These are phyloP conservation scores for Aspergillus fructus DNA, from an alignment of 2,329 filamentous ascomycete genomes.

Conservation along the genomic window DNA sequence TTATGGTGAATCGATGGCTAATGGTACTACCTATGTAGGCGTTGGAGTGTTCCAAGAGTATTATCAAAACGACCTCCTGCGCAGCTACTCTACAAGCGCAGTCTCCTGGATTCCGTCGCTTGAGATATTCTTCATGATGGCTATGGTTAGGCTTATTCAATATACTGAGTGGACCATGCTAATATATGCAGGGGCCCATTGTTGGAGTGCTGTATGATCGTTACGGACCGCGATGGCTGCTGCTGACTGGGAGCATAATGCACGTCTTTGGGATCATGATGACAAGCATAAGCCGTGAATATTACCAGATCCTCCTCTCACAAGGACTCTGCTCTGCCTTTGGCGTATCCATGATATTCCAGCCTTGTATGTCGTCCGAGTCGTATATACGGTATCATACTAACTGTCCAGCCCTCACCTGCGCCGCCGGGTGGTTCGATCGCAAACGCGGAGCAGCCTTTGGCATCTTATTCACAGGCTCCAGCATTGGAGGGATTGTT, in stretches of 20 bases:
- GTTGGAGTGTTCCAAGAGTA: slow-evolving; percentile 16
- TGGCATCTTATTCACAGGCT: slow-evolving; percentile 54
- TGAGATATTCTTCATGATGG: slow-evolving; percentile 16
- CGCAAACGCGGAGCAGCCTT: slow-evolving; percentile 50
- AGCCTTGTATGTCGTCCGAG: slow-evolving; percentile 27
- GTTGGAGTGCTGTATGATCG: slow-evolving; percentile 65
- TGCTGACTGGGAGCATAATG: slow-evolving; percentile 51
- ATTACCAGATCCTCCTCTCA: slow-evolving; percentile 52
- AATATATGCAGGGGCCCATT: slow-evolving; percentile 41
- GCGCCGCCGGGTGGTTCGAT: slow-evolving; percentile 50
- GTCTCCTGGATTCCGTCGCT: slow-evolving; percentile 16
- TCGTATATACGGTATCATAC: not conserved
- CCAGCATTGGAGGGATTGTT: slow-evolving; percentile 54
- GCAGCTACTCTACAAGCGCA: slow-evolving; percentile 8
- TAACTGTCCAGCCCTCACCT: slow-evolving; percentile 3
- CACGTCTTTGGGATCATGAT: slow-evolving; percentile 62
- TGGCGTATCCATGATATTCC: slow-evolving; percentile 49
- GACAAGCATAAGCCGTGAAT: slow-evolving; percentile 52
- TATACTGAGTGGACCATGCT: too few relatives aligned
- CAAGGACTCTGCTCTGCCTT: slow-evolving; percentile 52
- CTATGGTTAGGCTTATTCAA: too few relatives aligned
- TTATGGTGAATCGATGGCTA: not conserved
- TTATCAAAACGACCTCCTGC: slow-evolving; percentile 6
- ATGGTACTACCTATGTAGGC: not conserved
- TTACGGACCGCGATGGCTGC: slow-evolving; percentile 58